Conservation (phyloP, 345 rosid genomes). For the Boechera retrofracta region DNA sequence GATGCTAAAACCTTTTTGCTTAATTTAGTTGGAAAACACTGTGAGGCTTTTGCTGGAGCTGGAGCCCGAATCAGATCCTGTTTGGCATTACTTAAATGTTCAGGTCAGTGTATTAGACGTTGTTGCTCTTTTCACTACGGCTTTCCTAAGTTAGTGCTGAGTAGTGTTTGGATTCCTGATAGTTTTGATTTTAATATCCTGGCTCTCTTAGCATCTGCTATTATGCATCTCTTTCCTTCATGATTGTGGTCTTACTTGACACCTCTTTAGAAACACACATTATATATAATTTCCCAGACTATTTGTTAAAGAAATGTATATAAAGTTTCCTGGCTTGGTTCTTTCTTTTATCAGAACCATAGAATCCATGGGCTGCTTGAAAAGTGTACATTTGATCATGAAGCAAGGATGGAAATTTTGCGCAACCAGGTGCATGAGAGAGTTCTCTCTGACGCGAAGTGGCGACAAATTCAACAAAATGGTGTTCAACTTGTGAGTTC, state of each 20-base stretch:
- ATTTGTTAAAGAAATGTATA: neutral
- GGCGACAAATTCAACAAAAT: slow-evolving; percentile 90
- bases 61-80: slow-evolving; percentile 96
- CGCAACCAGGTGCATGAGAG: slow-evolving; percentile 68
- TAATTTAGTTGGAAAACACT: slow-evolving; percentile 89
- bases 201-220: neutral
- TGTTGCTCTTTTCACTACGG: slow-evolving; percentile 8
- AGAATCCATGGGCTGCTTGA: slow-evolving; percentile 95
- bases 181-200: slow-evolving; percentile 6
- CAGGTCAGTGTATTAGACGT: slow-evolving; percentile 65
- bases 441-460: slow-evolving; percentile 85
- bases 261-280: slow-evolving; percentile 10
- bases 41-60: slow-evolving; percentile 93
- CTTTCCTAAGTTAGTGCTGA: slow-evolving; percentile 4
- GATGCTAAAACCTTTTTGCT: slow-evolving; percentile 26
- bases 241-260: neutral
- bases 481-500: slow-evolving; percentile 65
- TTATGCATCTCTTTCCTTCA: slow-evolving; percentile 13
- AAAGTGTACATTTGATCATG: slow-evolving; percentile 90
- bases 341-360: slow-evolving; percentile 62
- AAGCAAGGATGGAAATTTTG: slow-evolving; percentile 80
- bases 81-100: slow-evolving; percentile 91
- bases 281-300: neutral
- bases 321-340: slow-evolving; percentile 33
- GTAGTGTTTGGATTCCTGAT: slow-evolving; percentile 11